These are phyloP conservation scores for Physcomitrium patens DNA, from an alignment of 225 moss, liverwort and hornwort genomes.

Conservation along the genomic window DNA sequence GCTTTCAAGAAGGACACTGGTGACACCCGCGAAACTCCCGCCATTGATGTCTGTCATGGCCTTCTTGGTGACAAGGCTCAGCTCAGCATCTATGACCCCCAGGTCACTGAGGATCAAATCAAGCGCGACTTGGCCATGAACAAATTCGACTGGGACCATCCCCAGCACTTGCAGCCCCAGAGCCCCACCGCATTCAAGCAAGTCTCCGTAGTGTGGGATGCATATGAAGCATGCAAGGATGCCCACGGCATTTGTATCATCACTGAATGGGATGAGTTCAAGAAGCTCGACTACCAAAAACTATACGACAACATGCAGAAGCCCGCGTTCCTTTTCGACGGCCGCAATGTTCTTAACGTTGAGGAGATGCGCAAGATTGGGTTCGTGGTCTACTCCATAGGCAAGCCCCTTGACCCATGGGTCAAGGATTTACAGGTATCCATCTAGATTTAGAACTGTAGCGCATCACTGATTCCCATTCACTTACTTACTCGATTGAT, in stretches of 20 bases:
- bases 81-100: conserved; percentile 81
- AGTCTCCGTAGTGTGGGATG: conserved; percentile 76
- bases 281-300: conserved; percentile 85
- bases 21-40: conserved; percentile 86
- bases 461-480: neutral
- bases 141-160: conserved; percentile 98
- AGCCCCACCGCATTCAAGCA: conserved; percentile 67
- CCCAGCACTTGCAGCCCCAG: conserved; percentile 83
- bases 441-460: conserved; percentile 46
- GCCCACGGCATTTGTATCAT: conserved; percentile 85
- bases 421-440: conserved; percentile 86
- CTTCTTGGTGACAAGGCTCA: conserved; percentile 83
- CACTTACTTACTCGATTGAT: neutral
- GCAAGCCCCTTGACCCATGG: conserved; percentile 92
- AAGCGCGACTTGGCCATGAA: conserved; percentile 87
- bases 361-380: conserved; percentile 82
- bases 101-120: conserved; percentile 94
- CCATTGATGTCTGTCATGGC: conserved; percentile 88
- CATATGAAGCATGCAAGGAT: conserved; percentile 85
- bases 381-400: conserved; percentile 83
- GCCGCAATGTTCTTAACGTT: conserved; percentile 71
- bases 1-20: conserved; percentile 95
- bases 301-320: conserved; percentile 92
- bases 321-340: conserved; percentile 90
- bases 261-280: conserved; percentile 96